Conservation (phyloP, 2,329 filamentous ascomycete species). For the Calonectria hongkongensis region DNA sequence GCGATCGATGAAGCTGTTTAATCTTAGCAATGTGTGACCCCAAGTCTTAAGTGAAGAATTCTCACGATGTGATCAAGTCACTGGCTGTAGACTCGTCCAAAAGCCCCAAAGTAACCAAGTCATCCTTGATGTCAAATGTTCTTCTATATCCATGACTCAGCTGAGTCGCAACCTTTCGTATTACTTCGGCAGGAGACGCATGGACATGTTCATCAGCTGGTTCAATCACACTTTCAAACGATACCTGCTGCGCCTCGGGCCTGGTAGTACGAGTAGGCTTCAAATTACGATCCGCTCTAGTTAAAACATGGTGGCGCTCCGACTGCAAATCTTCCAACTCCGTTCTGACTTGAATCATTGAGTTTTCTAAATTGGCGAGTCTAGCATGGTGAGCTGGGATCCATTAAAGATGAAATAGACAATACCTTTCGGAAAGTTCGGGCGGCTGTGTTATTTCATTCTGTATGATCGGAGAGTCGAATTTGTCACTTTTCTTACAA, state of each 20-base stretch:
- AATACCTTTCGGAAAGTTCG: background rate
- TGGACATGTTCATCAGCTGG: background rate
- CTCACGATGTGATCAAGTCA: constrained; percentile 33
- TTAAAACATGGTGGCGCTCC: too few relatives aligned
- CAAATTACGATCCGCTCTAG: rapidly evolving
- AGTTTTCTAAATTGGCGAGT: background rate
- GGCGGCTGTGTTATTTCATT: background rate
- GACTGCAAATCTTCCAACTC: background rate
- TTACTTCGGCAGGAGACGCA: constrained; percentile 36
- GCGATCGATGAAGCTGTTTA: constrained; percentile 38
- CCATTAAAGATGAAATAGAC: too few relatives aligned
- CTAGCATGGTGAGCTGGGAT: background rate
- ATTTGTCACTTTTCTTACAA: constrained; percentile 30
- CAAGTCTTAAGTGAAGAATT: background rate
- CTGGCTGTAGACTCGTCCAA: constrained; percentile 37
- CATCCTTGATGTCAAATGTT: constrained; percentile 37
- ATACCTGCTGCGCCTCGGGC: background rate
- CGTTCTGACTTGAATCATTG: background rate
- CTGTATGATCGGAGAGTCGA: background rate
- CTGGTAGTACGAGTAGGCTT: too few relatives aligned
- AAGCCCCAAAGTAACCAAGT: constrained; percentile 39
- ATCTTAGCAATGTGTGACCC: background rate
- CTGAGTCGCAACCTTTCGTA: constrained; percentile 42
- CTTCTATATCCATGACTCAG: constrained; percentile 41
- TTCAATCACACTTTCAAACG: background rate